phyloP scores from a whole-genome alignment of 441 rosid genomes.

The Pelargonium citronellum region DNA sequence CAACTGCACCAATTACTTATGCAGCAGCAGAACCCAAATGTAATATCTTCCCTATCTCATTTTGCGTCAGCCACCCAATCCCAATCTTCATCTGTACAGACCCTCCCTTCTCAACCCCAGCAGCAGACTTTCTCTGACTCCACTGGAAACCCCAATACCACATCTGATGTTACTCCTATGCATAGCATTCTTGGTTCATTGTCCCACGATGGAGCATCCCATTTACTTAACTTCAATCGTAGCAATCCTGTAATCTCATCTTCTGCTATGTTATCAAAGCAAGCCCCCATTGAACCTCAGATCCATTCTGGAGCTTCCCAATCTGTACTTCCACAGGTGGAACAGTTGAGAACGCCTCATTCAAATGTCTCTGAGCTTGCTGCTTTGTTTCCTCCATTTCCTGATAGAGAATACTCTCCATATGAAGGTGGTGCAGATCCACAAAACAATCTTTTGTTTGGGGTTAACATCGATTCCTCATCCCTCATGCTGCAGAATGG shows the following conservation, averaged over 20 bases:
- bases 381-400: slow-evolving; percentile 87
- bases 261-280: slow-evolving; percentile 79
- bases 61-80: slow-evolving; percentile 59
- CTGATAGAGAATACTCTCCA: slow-evolving; percentile 84
- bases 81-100: slow-evolving; percentile 47
- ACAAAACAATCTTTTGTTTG: slow-evolving; percentile 83
- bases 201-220: slow-evolving; percentile 67
- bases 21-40: slow-evolving; percentile 48
- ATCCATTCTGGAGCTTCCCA: slow-evolving; percentile 48
- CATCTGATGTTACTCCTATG: slow-evolving; percentile 55
- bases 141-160: slow-evolving; percentile 50
- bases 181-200: slow-evolving; percentile 74
- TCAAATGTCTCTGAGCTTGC: slow-evolving; percentile 47
- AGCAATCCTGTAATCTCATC: slow-evolving; percentile 49
- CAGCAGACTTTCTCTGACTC: slow-evolving; percentile 80
- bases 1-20: slow-evolving; percentile 36
- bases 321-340: slow-evolving; percentile 51
- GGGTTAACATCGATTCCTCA: slow-evolving; percentile 82
- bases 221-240: slow-evolving; percentile 54
- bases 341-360: slow-evolving; percentile 61
- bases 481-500: slow-evolving; percentile 80
- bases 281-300: slow-evolving; percentile 67
- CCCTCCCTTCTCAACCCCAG: slow-evolving; percentile 57
- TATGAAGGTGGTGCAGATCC: slow-evolving; percentile 73
- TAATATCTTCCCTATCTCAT: slow-evolving; percentile 49